Evolutionary conservation across 306 rosid species (phyloP), one percentile per base, ranked within the genome.

Genomic region (Trifolium repens): DNA sequence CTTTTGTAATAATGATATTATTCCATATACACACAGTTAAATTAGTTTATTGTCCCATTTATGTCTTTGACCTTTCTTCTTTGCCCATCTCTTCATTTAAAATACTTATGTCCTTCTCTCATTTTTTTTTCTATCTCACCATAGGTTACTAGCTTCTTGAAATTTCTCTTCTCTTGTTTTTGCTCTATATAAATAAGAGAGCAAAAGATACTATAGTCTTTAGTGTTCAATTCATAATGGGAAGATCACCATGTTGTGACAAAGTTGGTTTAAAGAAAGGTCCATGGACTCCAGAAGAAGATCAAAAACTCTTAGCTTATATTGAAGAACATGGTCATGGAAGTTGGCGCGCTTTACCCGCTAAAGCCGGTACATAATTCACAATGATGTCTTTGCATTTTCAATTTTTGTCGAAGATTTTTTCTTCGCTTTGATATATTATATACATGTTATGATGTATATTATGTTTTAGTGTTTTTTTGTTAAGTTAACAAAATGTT

Each of bases 281-380:
- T 15, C 99, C 99, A 50, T 96, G 99, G 99, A 96, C 98, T 39
- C 98, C 99, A 2, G 99, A 96, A 79, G 99, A 96, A 87, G 99
- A 96, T 78, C 99, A 96, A 80, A 92, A 96, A 53, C 99, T 96
- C 79, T 84, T 96, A 71, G 98, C 96, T 79, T 96, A 87, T 44
- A 92, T 96, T 12, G 98, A 96, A 79, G 97, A 92, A 85, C 96
- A 96, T 62, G 98, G 99, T 73, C 99, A 96, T 79, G 99, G 99
- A 53, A 96, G 99, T 74, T 96, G 99, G 99, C 88, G 99, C 61
- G 99, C 99, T 59, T 91, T 96, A 79, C 99, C 99, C 0, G 60
- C 89, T 40, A 96, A 90, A 90, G 98, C 99, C 37, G 99, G 99
- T 96, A 78, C 46, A 2, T 54, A 1, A 50, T n/a, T 50, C 4